Percentiles rank a stretch among this genome's conserved stretches.
phyloP scores from a whole-genome alignment of 2,329 filamentous ascomycete genomes.

The Monilinia laxa region DNA sequence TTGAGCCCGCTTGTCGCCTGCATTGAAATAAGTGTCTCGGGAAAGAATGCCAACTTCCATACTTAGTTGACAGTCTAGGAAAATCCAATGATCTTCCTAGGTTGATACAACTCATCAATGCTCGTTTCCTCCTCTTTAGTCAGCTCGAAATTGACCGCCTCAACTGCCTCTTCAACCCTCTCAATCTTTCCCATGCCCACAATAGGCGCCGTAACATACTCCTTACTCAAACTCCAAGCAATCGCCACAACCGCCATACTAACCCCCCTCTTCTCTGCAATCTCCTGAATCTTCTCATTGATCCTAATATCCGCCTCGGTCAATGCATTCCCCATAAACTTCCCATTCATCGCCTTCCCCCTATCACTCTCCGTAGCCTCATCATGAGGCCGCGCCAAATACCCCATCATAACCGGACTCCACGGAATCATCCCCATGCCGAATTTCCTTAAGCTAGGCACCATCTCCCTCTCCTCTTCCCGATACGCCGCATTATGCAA shows the following conservation, averaged over 20 bases:
- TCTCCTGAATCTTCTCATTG: conserved; percentile 33
- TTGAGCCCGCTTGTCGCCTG: neutral
- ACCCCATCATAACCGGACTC: conserved; percentile 42
- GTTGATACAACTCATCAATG: conserved; percentile 47
- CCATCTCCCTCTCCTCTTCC: conserved; percentile 53
- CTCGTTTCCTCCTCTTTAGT: conserved; percentile 54
- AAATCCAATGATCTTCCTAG: neutral
- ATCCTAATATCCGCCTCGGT: conserved; percentile 35
- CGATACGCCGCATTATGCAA: conserved; percentile 58
- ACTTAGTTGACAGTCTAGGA: neutral
- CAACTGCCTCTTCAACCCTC: conserved; percentile 55
- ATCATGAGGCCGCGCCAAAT: conserved; percentile 28
- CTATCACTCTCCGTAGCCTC: conserved; percentile 27
- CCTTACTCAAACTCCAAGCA: conserved; percentile 52
- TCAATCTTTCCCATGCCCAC: conserved; percentile 50
- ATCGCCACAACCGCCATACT: conserved; percentile 60
- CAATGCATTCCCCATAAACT: conserved; percentile 26
- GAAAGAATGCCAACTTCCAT: neutral
- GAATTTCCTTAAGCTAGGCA: conserved; percentile 30
- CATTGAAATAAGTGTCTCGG: no score
- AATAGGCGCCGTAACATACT: conserved; percentile 47
- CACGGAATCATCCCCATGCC: conserved; percentile 44
- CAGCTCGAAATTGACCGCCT: conserved; percentile 44
- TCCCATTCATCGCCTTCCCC: conserved; percentile 25
- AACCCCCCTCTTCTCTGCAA: conserved; percentile 55